Evolutionary conservation across 352 stramenopile species (phyloP), one percentile per base, ranked within the genome.

Genomic region (Phytophthora foliorum): DNA sequence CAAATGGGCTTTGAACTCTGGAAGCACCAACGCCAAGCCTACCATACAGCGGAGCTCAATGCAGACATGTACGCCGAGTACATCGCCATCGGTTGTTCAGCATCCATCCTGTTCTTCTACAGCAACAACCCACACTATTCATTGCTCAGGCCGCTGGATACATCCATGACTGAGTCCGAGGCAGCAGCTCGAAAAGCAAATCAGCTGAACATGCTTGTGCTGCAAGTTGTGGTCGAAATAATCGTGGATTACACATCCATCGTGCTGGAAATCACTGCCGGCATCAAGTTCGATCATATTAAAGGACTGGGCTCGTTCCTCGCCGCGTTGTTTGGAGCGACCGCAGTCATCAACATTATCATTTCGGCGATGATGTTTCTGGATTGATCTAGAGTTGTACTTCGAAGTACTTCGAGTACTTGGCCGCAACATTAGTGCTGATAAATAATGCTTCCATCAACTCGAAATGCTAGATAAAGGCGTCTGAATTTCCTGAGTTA

Each of bases 51-150:
- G 1, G 68, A 76, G 36, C 49, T 72, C 10, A 72, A 74, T 31
- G 72, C 66, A 17, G 65, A 81, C 44, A 85, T 85, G 71, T 68
- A 67, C 14, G 68, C 71, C 22, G 76, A 85, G 57, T 87, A 87
- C 51, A 81, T 87, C 3, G 76, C 78, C 4, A 78, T 84, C 49
- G 63, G 64, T 5, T 76, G 76, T 25, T 83, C 69, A n/a, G 56
- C 61, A 9, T 64, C 67, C 0, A 78, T 84, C 7, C 24, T 83
- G 31, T 72, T 65, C 22, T 72, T 83, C 13, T 80, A 74, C 52
- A 69, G 52, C 42, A 68, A 74, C 44, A 68, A 82, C 29, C 72
- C 64, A 10, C 58, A 78, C 21, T 84, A 80, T 57, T 63, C 60
- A 10, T 21, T 67, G 19, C 36, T 70, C 25, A 60, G 55, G 16